Base-by-base conservation (phyloP, 2,329 filamentous ascomycete species). In the Fusarium globosum region DNA sequence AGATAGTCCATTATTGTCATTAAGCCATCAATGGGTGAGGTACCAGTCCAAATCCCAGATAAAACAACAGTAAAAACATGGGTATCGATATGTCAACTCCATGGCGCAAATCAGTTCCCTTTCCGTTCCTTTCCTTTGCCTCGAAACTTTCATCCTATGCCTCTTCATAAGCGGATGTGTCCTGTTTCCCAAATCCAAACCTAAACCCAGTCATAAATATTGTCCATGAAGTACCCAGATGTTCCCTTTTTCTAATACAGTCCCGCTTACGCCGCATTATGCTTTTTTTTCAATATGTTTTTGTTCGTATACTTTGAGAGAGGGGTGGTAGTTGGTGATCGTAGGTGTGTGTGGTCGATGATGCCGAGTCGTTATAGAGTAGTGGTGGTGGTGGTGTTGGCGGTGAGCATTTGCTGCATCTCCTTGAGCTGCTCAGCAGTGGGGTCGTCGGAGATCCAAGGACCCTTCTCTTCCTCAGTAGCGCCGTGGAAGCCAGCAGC, bases 401-500 rank as follows among this genome's bases (percentile, higher is more conserved):
- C 79, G 57, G 82, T 79, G 68, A 82, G 81, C 75, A 86, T 85
- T 76, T 87, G 84, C 79, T 90, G 87, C 87, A 92, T 88, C 79
- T 88, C 85, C 80, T 88, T 85, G 69, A 90, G 80, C 78, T 92
- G 87, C 66, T 89, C 88, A 63, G 88, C 86, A 5, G 87, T 90
- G 7, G 91, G 89, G 79, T 94, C 92, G 71, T 95, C 92, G 1
- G 91, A 90, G 64, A 95, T 83, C 94, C 94, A 97, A 13, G 91
- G 88, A 2, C 95, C 96, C 82, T 94, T 95, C 86, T 98, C 95
- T 76, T 96, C 94, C 2, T 93, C 91, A 1, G 93, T 96, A 10
- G 95, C 92, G 69, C 87, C 88, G 76, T 92, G 91, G 79, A 98
- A 92, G 35, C 93, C 96, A 75, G 97, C 90, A n/a, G 95, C 94